Conservation (phyloP, 305 asterid genomes). For the Fraxinus paxiana region DNA sequence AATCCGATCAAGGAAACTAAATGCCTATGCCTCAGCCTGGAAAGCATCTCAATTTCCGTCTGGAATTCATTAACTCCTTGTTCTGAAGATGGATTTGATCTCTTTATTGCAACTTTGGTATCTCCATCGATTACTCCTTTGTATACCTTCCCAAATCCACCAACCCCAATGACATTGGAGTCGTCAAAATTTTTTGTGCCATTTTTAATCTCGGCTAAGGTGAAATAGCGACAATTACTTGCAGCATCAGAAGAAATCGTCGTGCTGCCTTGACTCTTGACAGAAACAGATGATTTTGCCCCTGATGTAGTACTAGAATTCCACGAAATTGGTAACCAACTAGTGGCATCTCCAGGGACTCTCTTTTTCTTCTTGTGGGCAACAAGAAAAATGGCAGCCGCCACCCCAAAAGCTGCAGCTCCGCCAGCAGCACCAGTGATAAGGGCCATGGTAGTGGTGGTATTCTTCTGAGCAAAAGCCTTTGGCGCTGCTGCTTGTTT, state of each 20-base stretch:
- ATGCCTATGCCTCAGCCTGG: constrained; percentile 72
- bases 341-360: constrained; percentile 33
- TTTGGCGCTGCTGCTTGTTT: constrained; percentile 27
- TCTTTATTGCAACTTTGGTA: constrained; percentile 64
- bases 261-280: constrained; percentile 39
- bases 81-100: constrained; percentile 88
- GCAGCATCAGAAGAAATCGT: constrained; percentile 73
- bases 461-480: constrained; percentile 15
- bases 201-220: constrained; percentile 51
- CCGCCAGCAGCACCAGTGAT: constrained; percentile 79
- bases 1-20: constrained; percentile 79
- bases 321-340: constrained; percentile 76
- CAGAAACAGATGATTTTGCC: constrained; percentile 38
- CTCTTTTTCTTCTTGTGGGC: constrained; percentile 42
- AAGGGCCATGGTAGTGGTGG: constrained; percentile 25
- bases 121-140: constrained; percentile 66
- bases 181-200: constrained; percentile 81
- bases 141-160: constrained; percentile 89
- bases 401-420: constrained; percentile 66
- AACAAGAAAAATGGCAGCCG: constrained; percentile 47
- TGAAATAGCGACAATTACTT: constrained; percentile 70
- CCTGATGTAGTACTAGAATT: constrained; percentile 42
- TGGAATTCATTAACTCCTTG: constrained; percentile 84
- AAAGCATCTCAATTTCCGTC: constrained; percentile 84
- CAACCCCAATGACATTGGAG: constrained; percentile 78